phyloP scores from a whole-genome alignment of 768 basidiomycete genomes.

The Guyanaporus albipodus region DNA sequence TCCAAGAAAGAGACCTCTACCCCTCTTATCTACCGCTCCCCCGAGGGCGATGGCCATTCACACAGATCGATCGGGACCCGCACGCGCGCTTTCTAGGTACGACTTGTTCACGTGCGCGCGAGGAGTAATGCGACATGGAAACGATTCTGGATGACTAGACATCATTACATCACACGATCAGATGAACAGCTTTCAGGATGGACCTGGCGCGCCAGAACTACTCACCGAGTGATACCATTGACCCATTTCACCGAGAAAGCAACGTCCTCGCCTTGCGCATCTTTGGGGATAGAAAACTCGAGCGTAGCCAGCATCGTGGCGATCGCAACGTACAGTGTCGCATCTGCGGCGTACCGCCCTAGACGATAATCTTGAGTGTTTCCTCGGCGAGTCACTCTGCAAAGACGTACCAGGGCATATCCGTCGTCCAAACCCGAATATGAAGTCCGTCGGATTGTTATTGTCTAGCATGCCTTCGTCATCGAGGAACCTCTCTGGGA shows the following conservation, averaged over 20 bases:
- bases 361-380: neutral
- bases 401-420: slow-evolving; percentile 5
- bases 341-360: slow-evolving; percentile 5
- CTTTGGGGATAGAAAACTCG: slow-evolving; percentile 1
- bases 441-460: slow-evolving; percentile 4
- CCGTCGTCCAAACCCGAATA: slow-evolving; percentile 15
- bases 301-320: slow-evolving; percentile 14
- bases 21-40: too few relatives aligned
- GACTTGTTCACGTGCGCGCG: slow-evolving; percentile 2
- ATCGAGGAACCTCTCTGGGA: slow-evolving; percentile 12
- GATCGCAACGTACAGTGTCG: slow-evolving; percentile 6
- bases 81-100: neutral
- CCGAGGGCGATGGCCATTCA: too few relatives aligned
- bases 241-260: slow-evolving; percentile 1
- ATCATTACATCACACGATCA: neutral
- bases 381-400: too few relatives aligned
- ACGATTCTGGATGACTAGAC: slow-evolving; percentile 7
- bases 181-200: neutral
- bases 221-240: slow-evolving; percentile 7
- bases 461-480: slow-evolving; percentile 6
- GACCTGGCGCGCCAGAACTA: too few relatives aligned
- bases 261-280: neutral
- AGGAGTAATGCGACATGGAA: slow-evolving; percentile 8
- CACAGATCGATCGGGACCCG: too few relatives aligned
- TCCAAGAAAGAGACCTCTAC: too few relatives aligned